Evolutionary conservation across 306 rosid species (phyloP), one percentile per base, ranked within the genome.

Genomic region (Glycine tomentella): DNA sequence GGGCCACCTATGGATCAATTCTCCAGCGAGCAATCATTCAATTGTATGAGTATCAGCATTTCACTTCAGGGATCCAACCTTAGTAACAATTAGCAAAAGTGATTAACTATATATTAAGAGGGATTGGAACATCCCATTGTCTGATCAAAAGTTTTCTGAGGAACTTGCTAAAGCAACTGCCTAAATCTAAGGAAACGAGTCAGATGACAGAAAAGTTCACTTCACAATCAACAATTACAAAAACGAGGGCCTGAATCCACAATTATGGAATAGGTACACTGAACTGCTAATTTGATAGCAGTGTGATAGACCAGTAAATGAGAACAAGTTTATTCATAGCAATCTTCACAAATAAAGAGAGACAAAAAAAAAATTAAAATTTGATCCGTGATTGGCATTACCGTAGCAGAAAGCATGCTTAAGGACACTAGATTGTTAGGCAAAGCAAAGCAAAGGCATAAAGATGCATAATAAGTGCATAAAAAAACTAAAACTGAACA

Each of bases 381-480:
- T 79, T 31, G 63, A 57, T 61, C 20, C 42, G 48, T 74, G 69
- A 72, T 33, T 8, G 78, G 38, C 67, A 17, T 74, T 75, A 61
- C 79, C 59, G 70, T 36, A 44, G 16, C 74, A 64, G 62, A 74
- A 73, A 69, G 69, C 72, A 73, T 25, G 13, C 38, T 42, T 52
- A 81, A 75, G 31, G 55, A 33, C 8, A 62, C 48, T 75, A 65
- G 51, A 31, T 68, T 36, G 78, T 67, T 79, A 25, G 65, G 83
- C 66, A 55, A 75, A 83, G 86, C 79, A 86, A 81, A 81, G 85
- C 81, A 87, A 55, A 25, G 31, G 31, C 31, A 25, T 25, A 2
- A 42, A 83, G 75, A 75, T 78, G 83, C 78, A 81, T 9, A 25
- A 74, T 77, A 65, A 81, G 71, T 58, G 31, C 31, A 25, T 25